Evolutionary conservation across 1,139 yeast genomes (phyloP).

Genomic region (Hyphopichia fennica): DNA sequence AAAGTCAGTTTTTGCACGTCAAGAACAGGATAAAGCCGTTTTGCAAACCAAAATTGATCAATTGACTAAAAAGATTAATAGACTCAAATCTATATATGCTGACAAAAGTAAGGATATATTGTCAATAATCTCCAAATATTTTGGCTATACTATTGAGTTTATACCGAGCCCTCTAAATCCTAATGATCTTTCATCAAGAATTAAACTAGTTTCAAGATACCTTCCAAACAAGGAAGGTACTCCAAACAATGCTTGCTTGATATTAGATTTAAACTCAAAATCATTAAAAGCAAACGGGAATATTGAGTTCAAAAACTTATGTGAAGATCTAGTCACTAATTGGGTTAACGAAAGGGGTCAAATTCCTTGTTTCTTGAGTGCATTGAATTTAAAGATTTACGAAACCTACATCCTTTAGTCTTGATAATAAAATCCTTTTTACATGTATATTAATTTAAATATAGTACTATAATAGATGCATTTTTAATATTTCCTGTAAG

Average conservation of each 20-base stretch:
- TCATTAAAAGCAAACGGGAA: conserved; percentile 43
- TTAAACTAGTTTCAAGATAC: conserved; percentile 64
- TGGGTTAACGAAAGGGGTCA: conserved; percentile 74
- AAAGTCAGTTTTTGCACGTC: conserved; percentile 61
- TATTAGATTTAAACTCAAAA: conserved; percentile 38
- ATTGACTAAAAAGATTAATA: conserved; percentile 53
- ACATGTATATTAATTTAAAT: not conserved
- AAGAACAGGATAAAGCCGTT: conserved; percentile 53
- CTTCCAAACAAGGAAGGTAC: conserved; percentile 17
- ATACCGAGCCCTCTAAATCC: conserved; percentile 60
- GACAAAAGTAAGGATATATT: conserved; percentile 74
- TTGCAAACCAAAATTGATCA: conserved; percentile 52
- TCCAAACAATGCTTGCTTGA: conserved; percentile 29
- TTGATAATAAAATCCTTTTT: not conserved
- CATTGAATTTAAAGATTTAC: conserved; percentile 66
- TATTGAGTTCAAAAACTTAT: conserved; percentile 46
- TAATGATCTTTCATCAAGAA: conserved; percentile 43
- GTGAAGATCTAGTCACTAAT: conserved; percentile 57
- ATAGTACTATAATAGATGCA: too few species aligned
- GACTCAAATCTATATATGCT: conserved; percentile 66
- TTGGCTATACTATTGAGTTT: conserved; percentile 78
- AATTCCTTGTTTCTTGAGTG: conserved; percentile 78
- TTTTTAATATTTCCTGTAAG: too few species aligned
- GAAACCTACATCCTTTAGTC: conserved; percentile 21
- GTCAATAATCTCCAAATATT: conserved; percentile 62